phyloP scores from a whole-genome alignment of 2,329 filamentous ascomycete genomes.

The Leptographium procerum region DNA sequence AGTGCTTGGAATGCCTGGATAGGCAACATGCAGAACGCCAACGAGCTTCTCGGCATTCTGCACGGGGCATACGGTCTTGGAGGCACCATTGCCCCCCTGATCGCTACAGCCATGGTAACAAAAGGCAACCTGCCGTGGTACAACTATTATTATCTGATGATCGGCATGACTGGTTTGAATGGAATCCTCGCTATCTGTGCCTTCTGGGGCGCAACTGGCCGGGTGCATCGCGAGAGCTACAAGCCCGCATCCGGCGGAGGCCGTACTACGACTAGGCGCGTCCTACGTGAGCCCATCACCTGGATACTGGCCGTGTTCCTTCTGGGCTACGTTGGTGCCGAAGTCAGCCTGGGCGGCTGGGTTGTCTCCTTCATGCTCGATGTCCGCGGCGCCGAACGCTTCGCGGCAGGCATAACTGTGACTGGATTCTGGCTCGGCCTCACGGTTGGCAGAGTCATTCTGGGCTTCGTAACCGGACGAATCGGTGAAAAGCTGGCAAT shows the following conservation, averaged over 20 bases:
- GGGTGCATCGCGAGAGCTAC: constrained; percentile 36
- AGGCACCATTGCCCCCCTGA: constrained; percentile 55
- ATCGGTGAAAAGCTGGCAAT: constrained; percentile 62
- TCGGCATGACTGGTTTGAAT: constrained; percentile 46
- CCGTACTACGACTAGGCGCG: constrained; percentile 32
- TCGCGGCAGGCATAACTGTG: constrained; percentile 62
- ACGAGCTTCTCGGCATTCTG: constrained; percentile 62
- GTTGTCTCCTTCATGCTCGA: constrained; percentile 80
- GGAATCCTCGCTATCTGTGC: constrained; percentile 35
- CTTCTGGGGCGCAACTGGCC: constrained; percentile 54
- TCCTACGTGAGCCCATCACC: constrained; percentile 43
- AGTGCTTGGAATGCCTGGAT: constrained; percentile 48
- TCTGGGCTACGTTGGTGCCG: constrained; percentile 66
- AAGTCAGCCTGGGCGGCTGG: constrained; percentile 56
- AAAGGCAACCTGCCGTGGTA: constrained; percentile 55
- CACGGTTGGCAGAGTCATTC: constrained; percentile 57
- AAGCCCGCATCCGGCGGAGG: constrained; percentile 21
- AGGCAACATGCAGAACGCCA: constrained; percentile 61
- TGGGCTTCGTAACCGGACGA: constrained; percentile 66
- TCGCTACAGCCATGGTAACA: constrained; percentile 63
- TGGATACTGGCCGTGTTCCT: constrained; percentile 68
- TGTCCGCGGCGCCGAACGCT: constrained; percentile 55
- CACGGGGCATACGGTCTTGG: constrained; percentile 64
- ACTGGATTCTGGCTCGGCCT: constrained; percentile 81
- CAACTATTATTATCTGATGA: constrained; percentile 65